Evolutionary conservation across 108 stramenopile genomes (phyloP), one percentile per base, ranked within the genome.

Genomic region (Fragilaria crotonensis): DNA sequence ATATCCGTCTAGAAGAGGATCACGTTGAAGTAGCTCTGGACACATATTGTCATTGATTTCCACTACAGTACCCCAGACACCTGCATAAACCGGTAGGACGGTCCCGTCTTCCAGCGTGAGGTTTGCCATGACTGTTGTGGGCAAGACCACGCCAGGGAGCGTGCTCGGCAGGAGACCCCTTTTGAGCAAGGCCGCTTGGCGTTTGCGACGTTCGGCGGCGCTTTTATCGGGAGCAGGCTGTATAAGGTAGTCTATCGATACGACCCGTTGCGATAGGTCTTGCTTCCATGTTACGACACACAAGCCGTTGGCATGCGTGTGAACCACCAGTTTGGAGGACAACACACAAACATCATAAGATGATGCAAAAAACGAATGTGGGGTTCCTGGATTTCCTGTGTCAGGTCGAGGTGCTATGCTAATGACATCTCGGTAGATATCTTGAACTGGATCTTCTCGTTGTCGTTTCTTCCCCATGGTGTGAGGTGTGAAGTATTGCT

Each of bases 1-100:
- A 62, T 78, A 79, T 31, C 87, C 87, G 71, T 89, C 79, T 53
- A 89, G 46, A 20, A 89, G 53, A 20, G 87, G 87, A 66, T 89
- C 87, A 2, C 44, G 47, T 33, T 68, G 11, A 23, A 85, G 20
- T 9, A 64, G 45, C 27, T 60, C 33, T 26, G 56, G 47, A 30
- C 47, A 62, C 33, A 74, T 33, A 27, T 23, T 33, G 2, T 64
- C 46, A 60, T 89, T 89, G 50, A 89, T 19, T 59, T 89, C 87
- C 23, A 89, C 45, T 25, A 89, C 71, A 3, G 81, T 79, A 5
- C 87, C 87, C 64, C 63, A 71, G 5, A 89, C 81, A 78, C 81
- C 73, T 14, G 83, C 79, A 23, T 68, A 64, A 19, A 89, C 47
- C 22, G 23, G 63, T 53, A 1, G 26, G 28, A 20, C 27, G 30